Conservation (phyloP, 768 basidiomycete genomes). For the Serendipita sp. region DNA sequence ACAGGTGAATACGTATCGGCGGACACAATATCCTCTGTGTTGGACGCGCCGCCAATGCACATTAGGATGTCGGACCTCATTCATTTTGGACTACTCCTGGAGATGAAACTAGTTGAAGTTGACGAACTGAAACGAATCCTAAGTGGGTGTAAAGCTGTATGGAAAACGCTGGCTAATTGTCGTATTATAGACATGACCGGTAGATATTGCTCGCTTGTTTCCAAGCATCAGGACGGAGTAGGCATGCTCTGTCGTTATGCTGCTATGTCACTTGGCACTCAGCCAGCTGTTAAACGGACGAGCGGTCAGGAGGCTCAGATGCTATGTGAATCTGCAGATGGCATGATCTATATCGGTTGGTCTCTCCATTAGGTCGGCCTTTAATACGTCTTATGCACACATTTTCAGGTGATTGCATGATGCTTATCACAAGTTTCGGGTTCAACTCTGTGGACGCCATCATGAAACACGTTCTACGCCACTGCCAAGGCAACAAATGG, state of each 20-base stretch:
- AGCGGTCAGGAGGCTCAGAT: neutral
- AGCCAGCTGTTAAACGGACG: neutral
- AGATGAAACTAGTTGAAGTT: conserved; percentile 1
- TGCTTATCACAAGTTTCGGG: neutral
- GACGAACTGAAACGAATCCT: conserved; percentile 1
- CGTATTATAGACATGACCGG: neutral
- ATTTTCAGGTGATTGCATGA: conserved; percentile 1
- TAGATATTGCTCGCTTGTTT: neutral
- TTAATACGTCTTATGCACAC: neutral
- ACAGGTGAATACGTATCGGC: neutral
- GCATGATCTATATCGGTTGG: conserved; percentile 2
- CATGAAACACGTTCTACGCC: neutral
- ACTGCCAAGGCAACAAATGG: neutral
- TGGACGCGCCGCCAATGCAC: neutral
- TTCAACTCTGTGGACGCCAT: neutral
- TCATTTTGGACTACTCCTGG: conserved; percentile 2
- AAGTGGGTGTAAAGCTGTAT: neutral
- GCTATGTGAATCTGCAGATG: neutral
- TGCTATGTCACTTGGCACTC: neutral
- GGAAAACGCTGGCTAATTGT: neutral
- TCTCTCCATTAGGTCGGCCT: neutral
- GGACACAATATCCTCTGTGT: conserved; percentile 2
- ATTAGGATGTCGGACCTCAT: conserved; percentile 3
- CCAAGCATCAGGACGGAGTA: conserved; percentile 3
- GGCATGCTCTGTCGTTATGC: neutral